Percentiles rank a stretch among this genome's conserved stretches.
phyloP scores from a whole-genome alignment of 192 early-diverging fungal species.

The Backusella sp. region DNA sequence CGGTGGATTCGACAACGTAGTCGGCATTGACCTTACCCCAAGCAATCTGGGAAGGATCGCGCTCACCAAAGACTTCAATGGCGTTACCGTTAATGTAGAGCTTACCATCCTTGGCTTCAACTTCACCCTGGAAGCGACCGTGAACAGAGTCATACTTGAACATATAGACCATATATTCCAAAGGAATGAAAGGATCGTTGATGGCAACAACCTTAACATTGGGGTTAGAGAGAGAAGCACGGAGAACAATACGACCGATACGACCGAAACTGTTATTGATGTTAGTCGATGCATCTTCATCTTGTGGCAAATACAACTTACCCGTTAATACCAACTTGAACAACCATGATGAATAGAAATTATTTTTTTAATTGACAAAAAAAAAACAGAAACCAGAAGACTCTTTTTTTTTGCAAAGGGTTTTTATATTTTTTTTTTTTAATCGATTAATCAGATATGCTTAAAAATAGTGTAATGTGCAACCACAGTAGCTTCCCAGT shows the following conservation, averaged over 20 bases:
- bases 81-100: constrained; percentile 83
- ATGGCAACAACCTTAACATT: constrained; percentile 82
- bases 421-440: background rate
- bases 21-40: constrained; percentile 64
- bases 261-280: constrained; percentile 79
- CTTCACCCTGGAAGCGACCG: constrained; percentile 76
- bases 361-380: background rate
- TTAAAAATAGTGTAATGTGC: constrained; percentile 2
- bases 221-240: constrained; percentile 77
- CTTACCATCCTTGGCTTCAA: constrained; percentile 80
- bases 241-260: constrained; percentile 96
- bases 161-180: constrained; percentile 97
- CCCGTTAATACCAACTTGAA: constrained; percentile 21
- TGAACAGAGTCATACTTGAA: constrained; percentile 12
- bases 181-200: constrained; percentile 97
- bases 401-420: background rate
- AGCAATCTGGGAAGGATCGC: constrained; percentile 76
- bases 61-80: constrained; percentile 74
- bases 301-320: background rate
- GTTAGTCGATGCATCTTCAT: background rate
- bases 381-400: background rate
- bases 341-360: constrained; percentile 10
- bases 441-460: constrained; percentile 6
- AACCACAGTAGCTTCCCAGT: background rate
- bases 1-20: constrained; percentile 98